A percentile compares a stretch with the other conserved stretches of the same genome.
These are phyloP conservation scores for Elsinoe perseae DNA, from an alignment of 2,329 filamentous ascomycete species.

Conservation along the genomic window DNA sequence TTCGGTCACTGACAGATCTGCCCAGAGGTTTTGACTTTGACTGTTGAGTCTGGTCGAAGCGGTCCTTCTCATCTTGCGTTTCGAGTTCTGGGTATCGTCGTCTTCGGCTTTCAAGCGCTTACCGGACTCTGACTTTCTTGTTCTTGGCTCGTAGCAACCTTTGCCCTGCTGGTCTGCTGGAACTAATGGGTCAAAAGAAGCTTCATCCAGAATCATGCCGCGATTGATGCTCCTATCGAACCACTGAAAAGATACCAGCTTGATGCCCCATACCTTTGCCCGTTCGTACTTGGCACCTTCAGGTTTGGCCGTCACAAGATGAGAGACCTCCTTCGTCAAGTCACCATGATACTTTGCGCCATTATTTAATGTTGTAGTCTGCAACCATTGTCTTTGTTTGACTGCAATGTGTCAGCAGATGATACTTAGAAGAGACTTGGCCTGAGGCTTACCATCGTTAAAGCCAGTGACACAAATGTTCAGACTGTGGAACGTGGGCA, in stretches of 20 bases:
- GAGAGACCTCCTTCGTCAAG: constrained; percentile 75
- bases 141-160: constrained; percentile 54
- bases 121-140: constrained; percentile 37
- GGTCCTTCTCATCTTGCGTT: constrained; percentile 76
- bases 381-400: constrained; percentile 60
- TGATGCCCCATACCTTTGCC: constrained; percentile 74
- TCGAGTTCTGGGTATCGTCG: constrained; percentile 25
- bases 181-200: constrained; percentile 69
- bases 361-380: constrained; percentile 57
- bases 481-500: constrained; percentile 56
- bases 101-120: constrained; percentile 53
- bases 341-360: constrained; percentile 84
- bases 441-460: constrained; percentile 47
- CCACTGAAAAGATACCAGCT: constrained; percentile 77
- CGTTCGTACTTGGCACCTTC: constrained; percentile 85
- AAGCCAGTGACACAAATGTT: constrained; percentile 64
- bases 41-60: constrained; percentile 75
- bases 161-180: constrained; percentile 63
- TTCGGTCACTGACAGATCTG: constrained; percentile 60
- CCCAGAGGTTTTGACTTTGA: constrained; percentile 82
- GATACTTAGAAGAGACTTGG: neutral
- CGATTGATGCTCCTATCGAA: constrained; percentile 72
- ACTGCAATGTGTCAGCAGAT: constrained; percentile 34
- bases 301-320: constrained; percentile 72
- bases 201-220: constrained; percentile 85